Percentiles rank a stretch among this genome's conserved stretches.
Conservation (phyloP, 2,329 filamentous ascomycete species). For the Paraconiothyrium sp. region DNA sequence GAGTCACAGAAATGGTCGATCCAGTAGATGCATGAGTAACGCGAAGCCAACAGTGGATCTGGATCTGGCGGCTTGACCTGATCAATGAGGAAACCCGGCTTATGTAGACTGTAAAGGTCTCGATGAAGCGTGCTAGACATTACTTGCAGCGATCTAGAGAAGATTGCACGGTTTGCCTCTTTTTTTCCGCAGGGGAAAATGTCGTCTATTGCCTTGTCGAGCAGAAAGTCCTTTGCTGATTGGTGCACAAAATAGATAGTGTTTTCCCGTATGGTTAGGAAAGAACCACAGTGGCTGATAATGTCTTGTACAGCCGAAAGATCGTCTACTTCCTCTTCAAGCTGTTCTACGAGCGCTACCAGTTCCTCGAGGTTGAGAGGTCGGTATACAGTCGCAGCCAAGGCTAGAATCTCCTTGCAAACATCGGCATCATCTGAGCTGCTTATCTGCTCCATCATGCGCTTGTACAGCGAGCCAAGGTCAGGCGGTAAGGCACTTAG, state of each 20-base stretch:
- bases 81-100: neutral
- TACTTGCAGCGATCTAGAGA: neutral
- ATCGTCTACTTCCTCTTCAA: neutral
- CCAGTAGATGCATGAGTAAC: conserved; percentile 6
- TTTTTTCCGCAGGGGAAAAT: conserved; percentile 41
- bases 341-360: neutral
- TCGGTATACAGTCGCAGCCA: neutral
- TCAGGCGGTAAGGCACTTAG: neutral
- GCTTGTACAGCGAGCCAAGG: neutral
- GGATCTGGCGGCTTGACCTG: conserved; percentile 6
- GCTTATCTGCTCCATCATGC: conserved; percentile 2
- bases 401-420: neutral
- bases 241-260: conserved; percentile 53
- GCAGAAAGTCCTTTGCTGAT: conserved; percentile 55
- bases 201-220: conserved; percentile 21
- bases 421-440: neutral
- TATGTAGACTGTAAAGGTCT: neutral
- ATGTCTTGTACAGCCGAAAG: neutral
- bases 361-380: neutral
- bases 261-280: neutral
- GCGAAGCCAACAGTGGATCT: neutral
- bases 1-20: neutral
- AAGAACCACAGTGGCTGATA: conserved; percentile 1
- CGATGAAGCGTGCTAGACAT: neutral
- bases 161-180: conserved; percentile 34